A percentile compares a stretch with the other conserved stretches of the same genome.
Conservation (phyloP, 148 eudicot genomes). For the Rhododendron kiyosumense region DNA sequence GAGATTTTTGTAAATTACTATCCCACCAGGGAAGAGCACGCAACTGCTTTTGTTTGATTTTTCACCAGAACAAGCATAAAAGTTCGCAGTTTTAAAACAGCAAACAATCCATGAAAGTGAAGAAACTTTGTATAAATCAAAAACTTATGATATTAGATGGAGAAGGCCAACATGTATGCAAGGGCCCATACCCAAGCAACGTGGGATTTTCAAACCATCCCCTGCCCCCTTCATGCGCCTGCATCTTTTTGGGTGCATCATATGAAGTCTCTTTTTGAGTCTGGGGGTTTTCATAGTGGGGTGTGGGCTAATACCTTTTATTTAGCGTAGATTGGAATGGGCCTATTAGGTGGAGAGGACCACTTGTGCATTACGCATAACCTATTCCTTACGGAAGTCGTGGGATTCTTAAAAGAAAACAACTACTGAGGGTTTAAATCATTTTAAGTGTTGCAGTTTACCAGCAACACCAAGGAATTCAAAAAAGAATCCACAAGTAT, state of each 20-base stretch:
- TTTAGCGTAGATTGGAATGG: background rate
- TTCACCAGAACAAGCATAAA: slow-evolving; percentile 11
- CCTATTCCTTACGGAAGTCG: background rate
- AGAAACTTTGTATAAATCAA: background rate
- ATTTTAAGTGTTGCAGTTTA: background rate
- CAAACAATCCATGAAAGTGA: background rate
- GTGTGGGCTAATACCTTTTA: background rate
- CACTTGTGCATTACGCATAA: background rate
- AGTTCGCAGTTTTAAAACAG: background rate
- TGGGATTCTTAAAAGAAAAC: background rate
- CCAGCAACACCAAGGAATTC: background rate
- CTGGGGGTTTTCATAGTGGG: background rate
- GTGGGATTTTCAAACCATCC: background rate
- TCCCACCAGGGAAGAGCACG: background rate
- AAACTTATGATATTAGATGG: background rate
- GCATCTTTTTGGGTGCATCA: background rate
- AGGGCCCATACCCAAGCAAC: background rate
- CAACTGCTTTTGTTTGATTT: background rate
- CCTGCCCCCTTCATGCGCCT: background rate
- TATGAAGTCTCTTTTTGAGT: background rate
- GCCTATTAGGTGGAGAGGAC: background rate
- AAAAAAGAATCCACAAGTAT: background rate
- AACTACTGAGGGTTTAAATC: background rate
- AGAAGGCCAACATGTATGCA: background rate
- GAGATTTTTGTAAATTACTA: background rate